Conservation (phyloP, 768 basidiomycete genomes). For the Cystofilobasidium ferigula region DNA sequence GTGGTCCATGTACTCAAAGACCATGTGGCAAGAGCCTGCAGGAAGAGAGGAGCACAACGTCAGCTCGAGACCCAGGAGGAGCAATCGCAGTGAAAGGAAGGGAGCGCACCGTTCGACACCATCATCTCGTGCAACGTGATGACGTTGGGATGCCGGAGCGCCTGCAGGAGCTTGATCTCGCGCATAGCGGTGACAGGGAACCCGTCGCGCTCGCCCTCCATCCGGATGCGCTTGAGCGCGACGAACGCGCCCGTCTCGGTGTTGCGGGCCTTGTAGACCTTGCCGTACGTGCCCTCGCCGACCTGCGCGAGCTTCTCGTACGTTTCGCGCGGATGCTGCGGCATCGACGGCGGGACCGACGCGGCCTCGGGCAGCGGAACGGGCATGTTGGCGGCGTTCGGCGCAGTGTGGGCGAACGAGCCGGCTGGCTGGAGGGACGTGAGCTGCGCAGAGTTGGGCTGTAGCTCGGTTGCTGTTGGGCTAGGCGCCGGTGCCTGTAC, state of each 20-base stretch:
- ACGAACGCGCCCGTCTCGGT: constrained; percentile 63
- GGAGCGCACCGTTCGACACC: constrained; percentile 88
- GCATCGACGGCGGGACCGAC: neutral
- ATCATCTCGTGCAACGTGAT: constrained; percentile 93
- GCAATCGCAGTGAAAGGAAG: no score
- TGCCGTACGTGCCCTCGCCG: constrained; percentile 96
- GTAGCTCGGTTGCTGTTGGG: neutral
- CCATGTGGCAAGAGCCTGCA: constrained; percentile 91
- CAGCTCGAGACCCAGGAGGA: no score
- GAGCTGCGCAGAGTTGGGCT: neutral
- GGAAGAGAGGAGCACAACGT: constrained; percentile 12
- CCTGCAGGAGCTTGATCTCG: constrained; percentile 94
- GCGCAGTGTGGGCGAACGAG: neutral
- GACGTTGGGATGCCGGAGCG: constrained; percentile 76
- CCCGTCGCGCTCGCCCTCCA: constrained; percentile 94
- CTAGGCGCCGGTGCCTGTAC: neutral
- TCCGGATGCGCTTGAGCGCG: constrained; percentile 89
- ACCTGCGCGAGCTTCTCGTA: constrained; percentile 87
- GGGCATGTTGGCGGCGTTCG: neutral
- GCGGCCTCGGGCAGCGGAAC: neutral
- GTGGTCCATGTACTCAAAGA: constrained; percentile 99
- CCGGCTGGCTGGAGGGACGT: neutral
- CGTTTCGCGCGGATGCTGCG: constrained; percentile 25
- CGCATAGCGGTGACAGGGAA: constrained; percentile 99
- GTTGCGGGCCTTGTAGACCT: constrained; percentile 92